A percentile compares a stretch with the other conserved stretches of the same genome.
Conservation (phyloP, 805 yeast genomes). For the Yamadazyma sp. region DNA sequence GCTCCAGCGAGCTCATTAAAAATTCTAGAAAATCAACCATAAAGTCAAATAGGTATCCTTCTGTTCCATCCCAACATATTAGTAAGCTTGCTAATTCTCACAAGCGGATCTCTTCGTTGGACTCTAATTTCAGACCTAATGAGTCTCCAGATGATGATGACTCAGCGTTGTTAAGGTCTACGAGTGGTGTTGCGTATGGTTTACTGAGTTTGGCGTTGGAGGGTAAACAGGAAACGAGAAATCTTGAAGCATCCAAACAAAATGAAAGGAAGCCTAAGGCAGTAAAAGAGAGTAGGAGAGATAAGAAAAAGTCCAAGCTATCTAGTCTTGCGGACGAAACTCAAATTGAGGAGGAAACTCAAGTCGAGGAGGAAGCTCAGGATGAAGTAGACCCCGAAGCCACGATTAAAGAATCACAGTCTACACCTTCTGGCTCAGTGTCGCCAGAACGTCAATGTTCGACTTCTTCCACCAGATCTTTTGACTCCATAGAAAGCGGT, state of each 20-base stretch:
- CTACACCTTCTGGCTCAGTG: conserved; percentile 9
- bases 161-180: background rate
- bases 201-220: conserved; percentile 18
- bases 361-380: background rate
- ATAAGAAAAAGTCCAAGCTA: no score
- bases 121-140: conserved; percentile 21
- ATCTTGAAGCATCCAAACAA: no score
- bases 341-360: no score
- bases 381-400: conserved; percentile 5
- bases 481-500: conserved; percentile 34
- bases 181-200: conserved; percentile 16
- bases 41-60: conserved; percentile 35
- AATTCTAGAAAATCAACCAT: conserved; percentile 32
- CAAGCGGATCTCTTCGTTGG: conserved; percentile 22
- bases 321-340: no score
- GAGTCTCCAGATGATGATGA: conserved; percentile 4
- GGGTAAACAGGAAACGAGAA: no score
- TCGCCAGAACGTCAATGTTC: conserved; percentile 7
- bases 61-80: conserved; percentile 28
- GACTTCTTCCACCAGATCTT: conserved; percentile 20
- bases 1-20: conserved; percentile 17
- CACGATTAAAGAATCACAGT: background rate
- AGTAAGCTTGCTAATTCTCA: background rate
- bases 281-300: no score
- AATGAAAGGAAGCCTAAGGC: background rate